Conservation (phyloP, 257 asterid genomes). For the Plantago major region DNA sequence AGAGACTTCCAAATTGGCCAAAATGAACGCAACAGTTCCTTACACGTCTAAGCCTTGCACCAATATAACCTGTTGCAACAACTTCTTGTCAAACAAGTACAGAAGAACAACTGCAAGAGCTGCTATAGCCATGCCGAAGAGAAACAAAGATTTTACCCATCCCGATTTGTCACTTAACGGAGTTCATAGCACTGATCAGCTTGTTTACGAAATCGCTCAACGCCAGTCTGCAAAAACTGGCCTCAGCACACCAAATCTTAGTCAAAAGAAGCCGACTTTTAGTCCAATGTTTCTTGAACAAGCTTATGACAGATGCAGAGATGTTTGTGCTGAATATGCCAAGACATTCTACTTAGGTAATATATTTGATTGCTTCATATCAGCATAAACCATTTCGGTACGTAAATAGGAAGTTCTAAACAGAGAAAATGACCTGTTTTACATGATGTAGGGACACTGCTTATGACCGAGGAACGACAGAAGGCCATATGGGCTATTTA, state of each 20-base stretch:
- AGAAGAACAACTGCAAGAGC: slow-evolving; percentile 23
- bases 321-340: slow-evolving; percentile 80
- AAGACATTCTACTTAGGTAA: slow-evolving; percentile 76
- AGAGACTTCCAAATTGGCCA: slow-evolving; percentile 1
- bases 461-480: slow-evolving; percentile 73
- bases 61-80: slow-evolving; percentile 12
- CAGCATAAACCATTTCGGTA: too few relatives aligned
- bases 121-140: slow-evolving; percentile 45
- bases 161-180: slow-evolving; percentile 42
- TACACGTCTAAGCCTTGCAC: slow-evolving; percentile 25
- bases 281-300: slow-evolving; percentile 61
- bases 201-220: slow-evolving; percentile 45
- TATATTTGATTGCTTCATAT: neutral
- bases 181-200: slow-evolving; percentile 33
- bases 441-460: slow-evolving; percentile 51
- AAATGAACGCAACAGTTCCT: slow-evolving; percentile 42
- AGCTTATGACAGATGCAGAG: slow-evolving; percentile 60
- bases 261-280: slow-evolving; percentile 31
- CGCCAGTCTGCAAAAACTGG: slow-evolving; percentile 39
- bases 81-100: slow-evolving; percentile 11
- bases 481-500: slow-evolving; percentile 91
- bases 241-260: slow-evolving; percentile 6
- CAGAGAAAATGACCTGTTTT: neutral
- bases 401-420: too few relatives aligned
- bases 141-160: slow-evolving; percentile 13